A percentile compares a stretch with the other conserved stretches of the same genome.
Evolutionary conservation across 352 stramenopile genomes (phyloP).

Genomic region (Pythium sp.): DNA sequence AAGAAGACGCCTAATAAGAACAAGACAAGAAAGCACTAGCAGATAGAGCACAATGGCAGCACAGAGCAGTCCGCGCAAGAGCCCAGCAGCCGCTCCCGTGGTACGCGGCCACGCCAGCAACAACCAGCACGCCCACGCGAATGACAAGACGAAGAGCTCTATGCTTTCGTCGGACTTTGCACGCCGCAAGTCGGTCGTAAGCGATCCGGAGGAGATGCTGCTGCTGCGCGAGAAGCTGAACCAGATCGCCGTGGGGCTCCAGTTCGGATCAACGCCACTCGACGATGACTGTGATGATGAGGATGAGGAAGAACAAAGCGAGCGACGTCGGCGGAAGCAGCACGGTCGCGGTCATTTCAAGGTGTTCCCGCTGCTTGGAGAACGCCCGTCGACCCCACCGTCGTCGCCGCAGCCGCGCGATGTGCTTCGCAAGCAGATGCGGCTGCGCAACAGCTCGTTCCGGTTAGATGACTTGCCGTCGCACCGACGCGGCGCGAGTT

Average conservation of each 20-base stretch:
- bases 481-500: slow-evolving; percentile 21
- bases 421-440: slow-evolving; percentile 66
- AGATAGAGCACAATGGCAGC: slow-evolving; percentile 18
- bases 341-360: slow-evolving; percentile 33
- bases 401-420: slow-evolving; percentile 77
- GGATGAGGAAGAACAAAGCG: slow-evolving; percentile 22
- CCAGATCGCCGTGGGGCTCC: slow-evolving; percentile 50
- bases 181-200: slow-evolving; percentile 59
- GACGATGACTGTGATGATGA: slow-evolving; percentile 23
- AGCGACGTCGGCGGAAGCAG: slow-evolving; percentile 12
- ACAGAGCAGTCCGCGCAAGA: slow-evolving; percentile 28
- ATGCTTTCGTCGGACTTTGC: not conserved
- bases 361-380: slow-evolving; percentile 36
- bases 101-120: not conserved
- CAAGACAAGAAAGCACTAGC: not conserved
- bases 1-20: too few relatives aligned
- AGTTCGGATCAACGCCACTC: slow-evolving; percentile 14
- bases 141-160: not conserved
- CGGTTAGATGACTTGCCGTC: slow-evolving; percentile 13
- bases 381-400: slow-evolving; percentile 64
- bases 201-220: slow-evolving; percentile 60
- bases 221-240: slow-evolving; percentile 75
- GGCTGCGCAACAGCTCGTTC: slow-evolving; percentile 44
- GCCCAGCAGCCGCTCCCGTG: not conserved
- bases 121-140: not conserved